Percentiles rank a stretch among this genome's conserved stretches.
Evolutionary conservation across 2,329 filamentous ascomycete species (phyloP).

Genomic region (Coleophoma cylindrospora): DNA sequence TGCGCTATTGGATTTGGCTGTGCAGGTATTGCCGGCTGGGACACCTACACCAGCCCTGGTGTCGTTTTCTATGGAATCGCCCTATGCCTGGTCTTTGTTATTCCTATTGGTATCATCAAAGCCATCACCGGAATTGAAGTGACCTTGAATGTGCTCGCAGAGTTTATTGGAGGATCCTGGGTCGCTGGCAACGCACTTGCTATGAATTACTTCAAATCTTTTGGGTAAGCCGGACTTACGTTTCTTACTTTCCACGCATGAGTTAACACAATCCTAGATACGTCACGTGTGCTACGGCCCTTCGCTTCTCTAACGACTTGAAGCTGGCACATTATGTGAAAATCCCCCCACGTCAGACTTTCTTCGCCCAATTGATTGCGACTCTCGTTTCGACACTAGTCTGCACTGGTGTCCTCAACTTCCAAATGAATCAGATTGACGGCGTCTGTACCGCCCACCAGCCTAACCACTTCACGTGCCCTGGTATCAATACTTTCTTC

Average conservation of each 20-base stretch:
- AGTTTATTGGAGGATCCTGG: conserved; percentile 70
- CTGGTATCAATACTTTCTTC: conserved; percentile 50
- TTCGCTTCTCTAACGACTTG: conserved; percentile 39
- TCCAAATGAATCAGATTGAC: conserved; percentile 33
- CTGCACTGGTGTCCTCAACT: conserved; percentile 31
- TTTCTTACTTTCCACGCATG: conserved; percentile 28
- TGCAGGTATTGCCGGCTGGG: conserved; percentile 41
- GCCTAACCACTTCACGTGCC: conserved; percentile 41
- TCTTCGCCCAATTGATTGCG: conserved; percentile 41
- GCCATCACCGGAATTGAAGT: conserved; percentile 43
- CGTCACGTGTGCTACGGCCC: conserved; percentile 42
- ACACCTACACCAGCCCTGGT: conserved; percentile 43
- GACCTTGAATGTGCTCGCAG: conserved; percentile 64
- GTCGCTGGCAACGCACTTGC: conserved; percentile 59
- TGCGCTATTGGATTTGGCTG: conserved; percentile 40
- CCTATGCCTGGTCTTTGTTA: conserved; percentile 24
- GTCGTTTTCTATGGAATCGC: conserved; percentile 22
- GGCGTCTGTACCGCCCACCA: conserved; percentile 36
- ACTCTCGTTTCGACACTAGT: conserved; percentile 41
- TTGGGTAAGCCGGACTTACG: conserved; percentile 62
- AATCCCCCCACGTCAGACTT: conserved; percentile 40
- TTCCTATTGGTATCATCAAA: conserved; percentile 31
- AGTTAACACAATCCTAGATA: conserved; percentile 37
- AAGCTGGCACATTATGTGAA: conserved; percentile 48
- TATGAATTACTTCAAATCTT: conserved; percentile 76